Conservation (phyloP, 2,329 filamentous ascomycete genomes). For the Pseudocercospora macadamiae region DNA sequence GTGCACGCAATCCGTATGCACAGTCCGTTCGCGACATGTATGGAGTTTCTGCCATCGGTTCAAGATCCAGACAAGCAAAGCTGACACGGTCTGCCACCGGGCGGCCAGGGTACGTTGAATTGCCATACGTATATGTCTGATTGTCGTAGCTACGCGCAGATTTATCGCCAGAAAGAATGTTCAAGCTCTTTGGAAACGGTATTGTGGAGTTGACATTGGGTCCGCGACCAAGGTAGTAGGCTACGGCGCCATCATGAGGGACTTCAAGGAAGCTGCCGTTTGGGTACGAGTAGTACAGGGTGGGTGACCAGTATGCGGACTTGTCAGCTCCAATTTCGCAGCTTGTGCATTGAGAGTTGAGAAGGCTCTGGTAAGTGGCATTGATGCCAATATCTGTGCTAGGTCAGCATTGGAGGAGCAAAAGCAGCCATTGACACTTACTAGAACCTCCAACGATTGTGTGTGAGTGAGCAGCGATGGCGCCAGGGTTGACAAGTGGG, state of each 20-base stretch:
- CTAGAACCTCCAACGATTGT: conserved; percentile 40
- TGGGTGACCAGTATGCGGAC: conserved; percentile 44
- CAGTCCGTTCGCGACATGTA: conserved; percentile 40
- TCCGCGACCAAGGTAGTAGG: conserved; percentile 66
- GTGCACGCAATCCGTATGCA: conserved; percentile 40
- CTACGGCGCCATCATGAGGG: conserved; percentile 64
- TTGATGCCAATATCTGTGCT: conserved; percentile 60
- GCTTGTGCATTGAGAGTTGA: conserved; percentile 58
- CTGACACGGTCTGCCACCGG: conserved; percentile 59
- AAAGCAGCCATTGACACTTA: conserved; percentile 19
- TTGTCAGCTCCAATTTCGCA: conserved; percentile 42
- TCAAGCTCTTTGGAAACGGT: conserved; percentile 68
- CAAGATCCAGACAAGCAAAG: conserved; percentile 33
- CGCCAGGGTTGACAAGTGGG: conserved; percentile 39
- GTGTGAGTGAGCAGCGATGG: conserved; percentile 38
- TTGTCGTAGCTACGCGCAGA: conserved; percentile 53
- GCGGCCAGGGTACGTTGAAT: conserved; percentile 37
- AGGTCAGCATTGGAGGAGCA: background rate
- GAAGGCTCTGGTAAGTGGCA: conserved; percentile 63
- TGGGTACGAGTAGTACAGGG: conserved; percentile 38
- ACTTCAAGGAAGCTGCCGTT: conserved; percentile 52
- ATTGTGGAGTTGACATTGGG: conserved; percentile 63
- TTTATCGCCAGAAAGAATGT: conserved; percentile 70
- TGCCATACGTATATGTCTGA: conserved; percentile 42
- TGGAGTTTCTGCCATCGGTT: conserved; percentile 32